Evolutionary conservation across 2,329 filamentous ascomycete genomes (phyloP).

Genomic region (Penicillium oxalicum): DNA sequence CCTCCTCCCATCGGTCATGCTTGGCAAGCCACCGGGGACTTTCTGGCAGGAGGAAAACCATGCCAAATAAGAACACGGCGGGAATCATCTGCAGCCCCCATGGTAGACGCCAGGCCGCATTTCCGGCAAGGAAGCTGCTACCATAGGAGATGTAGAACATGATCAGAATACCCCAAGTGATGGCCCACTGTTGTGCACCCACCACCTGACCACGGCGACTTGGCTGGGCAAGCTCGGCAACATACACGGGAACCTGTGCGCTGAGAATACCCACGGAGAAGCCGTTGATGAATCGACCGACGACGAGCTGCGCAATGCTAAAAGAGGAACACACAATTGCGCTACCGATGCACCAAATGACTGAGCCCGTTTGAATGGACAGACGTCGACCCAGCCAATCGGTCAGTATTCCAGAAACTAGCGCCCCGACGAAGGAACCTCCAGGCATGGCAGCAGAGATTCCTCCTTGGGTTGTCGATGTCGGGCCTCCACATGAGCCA

Average conservation of each 20-base stretch:
- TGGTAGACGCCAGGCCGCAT: conserved; percentile 56
- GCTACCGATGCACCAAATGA: conserved; percentile 50
- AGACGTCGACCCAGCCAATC: conserved; percentile 51
- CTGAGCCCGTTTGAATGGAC: conserved; percentile 48
- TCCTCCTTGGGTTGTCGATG: conserved; percentile 54
- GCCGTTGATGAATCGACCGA: conserved; percentile 65
- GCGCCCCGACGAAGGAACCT: conserved; percentile 60
- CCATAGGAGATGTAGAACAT: conserved; percentile 63
- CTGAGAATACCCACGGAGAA: conserved; percentile 69
- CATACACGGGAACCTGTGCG: conserved; percentile 64
- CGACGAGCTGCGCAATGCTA: conserved; percentile 65
- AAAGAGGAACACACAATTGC: conserved; percentile 59
- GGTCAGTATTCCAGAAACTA: conserved; percentile 50
- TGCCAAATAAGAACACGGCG: conserved; percentile 52
- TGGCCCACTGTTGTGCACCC: conserved; percentile 67
- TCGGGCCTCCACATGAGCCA: conserved; percentile 39
- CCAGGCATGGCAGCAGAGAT: conserved; percentile 70
- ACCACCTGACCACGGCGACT: conserved; percentile 57
- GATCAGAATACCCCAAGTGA: conserved; percentile 65
- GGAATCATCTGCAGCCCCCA: conserved; percentile 63
- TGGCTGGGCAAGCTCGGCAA: conserved; percentile 58
- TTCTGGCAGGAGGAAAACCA: conserved; percentile 49
- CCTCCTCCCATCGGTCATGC: conserved; percentile 54
- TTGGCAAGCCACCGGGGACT: conserved; percentile 60
- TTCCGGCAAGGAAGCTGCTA: conserved; percentile 54